Conservation (phyloP, 345 rosid genomes). For the Eucalyptus grandis region DNA sequence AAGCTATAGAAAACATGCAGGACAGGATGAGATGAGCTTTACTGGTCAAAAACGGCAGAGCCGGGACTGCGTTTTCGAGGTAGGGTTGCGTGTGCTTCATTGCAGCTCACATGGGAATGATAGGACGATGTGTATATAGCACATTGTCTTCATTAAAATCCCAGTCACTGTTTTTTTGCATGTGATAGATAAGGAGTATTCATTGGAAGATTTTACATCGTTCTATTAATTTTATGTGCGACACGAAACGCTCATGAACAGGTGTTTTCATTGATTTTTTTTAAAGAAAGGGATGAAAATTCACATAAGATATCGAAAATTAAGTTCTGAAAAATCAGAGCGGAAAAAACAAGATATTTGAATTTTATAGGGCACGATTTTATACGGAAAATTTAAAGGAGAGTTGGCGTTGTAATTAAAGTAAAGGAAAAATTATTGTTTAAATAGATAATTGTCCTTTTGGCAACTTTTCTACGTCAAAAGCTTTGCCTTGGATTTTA, state of each 20-base stretch:
- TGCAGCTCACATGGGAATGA: neutral
- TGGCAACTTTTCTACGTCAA: neutral
- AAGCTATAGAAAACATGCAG: neutral
- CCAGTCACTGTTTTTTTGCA: neutral
- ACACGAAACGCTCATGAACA: neutral
- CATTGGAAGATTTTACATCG: neutral
- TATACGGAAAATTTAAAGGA: constrained; percentile 10
- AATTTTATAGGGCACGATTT: neutral
- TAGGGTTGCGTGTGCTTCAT: neutral
- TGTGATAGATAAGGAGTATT: neutral
- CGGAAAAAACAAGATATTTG: neutral
- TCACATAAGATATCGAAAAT: too few relatives aligned
- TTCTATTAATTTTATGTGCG: neutral
- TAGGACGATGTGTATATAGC: neutral
- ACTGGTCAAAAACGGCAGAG: neutral
- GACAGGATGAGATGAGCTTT: neutral
- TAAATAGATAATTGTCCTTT: neutral
- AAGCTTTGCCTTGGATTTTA: neutral
- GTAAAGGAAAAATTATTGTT: neutral
- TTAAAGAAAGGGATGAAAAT: neutral
- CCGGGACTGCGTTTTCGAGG: neutral
- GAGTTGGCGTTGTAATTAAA: neutral
- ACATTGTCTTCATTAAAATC: neutral
- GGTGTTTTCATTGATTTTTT: neutral
- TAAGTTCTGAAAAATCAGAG: neutral